phyloP scores from a whole-genome alignment of 805 yeast genomes.

The Scheffersomyces spartinae region DNA sequence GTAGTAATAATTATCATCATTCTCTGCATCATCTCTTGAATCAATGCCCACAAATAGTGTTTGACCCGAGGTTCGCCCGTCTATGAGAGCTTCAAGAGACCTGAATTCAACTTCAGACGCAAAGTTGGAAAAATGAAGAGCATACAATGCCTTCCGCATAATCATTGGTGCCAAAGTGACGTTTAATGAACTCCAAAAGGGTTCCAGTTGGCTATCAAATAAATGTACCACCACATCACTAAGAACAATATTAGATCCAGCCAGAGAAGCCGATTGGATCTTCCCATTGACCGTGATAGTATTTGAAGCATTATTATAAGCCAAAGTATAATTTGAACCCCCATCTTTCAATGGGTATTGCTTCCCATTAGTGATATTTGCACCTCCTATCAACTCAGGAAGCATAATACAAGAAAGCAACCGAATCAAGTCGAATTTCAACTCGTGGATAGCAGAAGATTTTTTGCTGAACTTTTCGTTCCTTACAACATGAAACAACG shows the following conservation, averaged over 20 bases:
- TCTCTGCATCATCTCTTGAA: conserved; percentile 22
- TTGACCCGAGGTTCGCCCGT: conserved; percentile 37
- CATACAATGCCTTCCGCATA: conserved; percentile 25
- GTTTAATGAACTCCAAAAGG: conserved; percentile 12
- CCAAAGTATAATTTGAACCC: too few species aligned
- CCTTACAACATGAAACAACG: conserved; percentile 14
- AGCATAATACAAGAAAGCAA: conserved; percentile 17
- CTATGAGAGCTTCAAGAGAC: conserved; percentile 42
- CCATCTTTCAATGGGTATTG: too few species aligned
- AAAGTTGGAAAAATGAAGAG: conserved; percentile 42
- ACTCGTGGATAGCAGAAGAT: conserved; percentile 18
- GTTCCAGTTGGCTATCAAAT: conserved; percentile 9
- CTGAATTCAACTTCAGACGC: conserved; percentile 63
- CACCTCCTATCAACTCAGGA: conserved; percentile 15
- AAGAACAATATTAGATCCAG: conserved; percentile 9
- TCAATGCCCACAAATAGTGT: conserved; percentile 47
- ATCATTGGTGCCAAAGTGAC: conserved; percentile 14
- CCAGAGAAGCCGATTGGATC: too few species aligned
- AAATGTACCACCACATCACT: conserved; percentile 26
- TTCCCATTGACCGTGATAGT: too few species aligned
- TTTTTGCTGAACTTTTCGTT: conserved; percentile 8
- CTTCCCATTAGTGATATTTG: conserved; percentile 22
- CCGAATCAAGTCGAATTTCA: conserved; percentile 14
- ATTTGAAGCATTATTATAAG: too few species aligned
- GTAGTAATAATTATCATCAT: conserved; percentile 8